Evolutionary conservation across 768 basidiomycete genomes (phyloP).

Genomic region (Russula brevipes): DNA sequence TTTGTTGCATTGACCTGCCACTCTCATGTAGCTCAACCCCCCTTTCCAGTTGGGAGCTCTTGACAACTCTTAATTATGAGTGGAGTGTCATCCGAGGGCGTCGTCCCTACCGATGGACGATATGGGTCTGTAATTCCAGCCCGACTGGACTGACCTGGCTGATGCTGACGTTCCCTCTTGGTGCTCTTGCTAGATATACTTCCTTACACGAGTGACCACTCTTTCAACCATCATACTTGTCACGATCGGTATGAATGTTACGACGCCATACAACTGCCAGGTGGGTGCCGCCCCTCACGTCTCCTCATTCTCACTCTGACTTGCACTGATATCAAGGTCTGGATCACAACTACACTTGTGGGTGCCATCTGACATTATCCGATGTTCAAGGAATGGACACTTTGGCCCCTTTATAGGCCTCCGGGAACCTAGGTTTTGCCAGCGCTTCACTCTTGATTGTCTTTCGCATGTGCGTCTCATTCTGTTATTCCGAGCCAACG

Average conservation of each 20-base stretch:
- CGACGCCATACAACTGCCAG: not conserved
- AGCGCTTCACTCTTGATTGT: not conserved
- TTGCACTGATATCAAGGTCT: not conserved
- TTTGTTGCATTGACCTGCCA: not conserved
- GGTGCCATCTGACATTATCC: not conserved
- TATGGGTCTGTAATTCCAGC: not conserved
- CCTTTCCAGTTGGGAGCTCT: not conserved
- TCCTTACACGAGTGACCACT: not conserved
- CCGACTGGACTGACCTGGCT: too few relatives aligned
- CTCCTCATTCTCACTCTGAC: not conserved
- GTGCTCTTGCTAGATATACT: not conserved
- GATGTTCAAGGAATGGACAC: not conserved
- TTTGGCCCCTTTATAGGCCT: not conserved
- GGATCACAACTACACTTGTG: not conserved
- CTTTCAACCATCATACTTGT: not conserved
- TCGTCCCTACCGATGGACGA: constrained; percentile 9
- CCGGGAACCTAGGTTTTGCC: not conserved
- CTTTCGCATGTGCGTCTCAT: not conserved
- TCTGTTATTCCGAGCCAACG: not conserved
- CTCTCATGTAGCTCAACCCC: not conserved
- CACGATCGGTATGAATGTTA: not conserved
- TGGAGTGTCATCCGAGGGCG: not conserved
- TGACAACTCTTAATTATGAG: not conserved
- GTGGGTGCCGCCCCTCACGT: not conserved
- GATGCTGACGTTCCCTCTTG: not conserved